Evolutionary conservation across 1,139 yeast species (phyloP), one percentile per base, ranked within the genome.

Genomic region (Williopsis jadinii): DNA sequence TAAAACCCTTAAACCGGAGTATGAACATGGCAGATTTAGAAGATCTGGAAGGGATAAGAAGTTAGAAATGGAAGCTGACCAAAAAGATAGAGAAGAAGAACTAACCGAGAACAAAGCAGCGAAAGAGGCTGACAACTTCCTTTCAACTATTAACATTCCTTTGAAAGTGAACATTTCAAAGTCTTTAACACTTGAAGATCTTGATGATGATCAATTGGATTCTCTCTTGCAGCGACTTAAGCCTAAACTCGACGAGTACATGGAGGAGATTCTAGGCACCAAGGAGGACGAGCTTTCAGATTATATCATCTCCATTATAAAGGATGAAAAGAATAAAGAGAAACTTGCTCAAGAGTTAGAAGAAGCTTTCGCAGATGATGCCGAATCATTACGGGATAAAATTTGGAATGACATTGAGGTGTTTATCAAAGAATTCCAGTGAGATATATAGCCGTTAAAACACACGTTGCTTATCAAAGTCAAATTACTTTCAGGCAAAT

Each of bases 291-390:
- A 73, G 28, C 62, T 77, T 47, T 59, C 68, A 8, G 67, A 68
- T 8, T 73, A 70, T 35, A 64, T 77, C 12, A 54, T 62, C 37
- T 64, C 64, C 26, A 64, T 67, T 41, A 55, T 76, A 9, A 50
- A 59, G 24, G 60, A 56, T 4, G 59, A 66, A 32, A 61, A 61
- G 41, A 54, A 57, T 2, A 64, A 63, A 37, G 49, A 59, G 3
- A 62, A 55, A 12, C 62, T 76, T 38, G 48, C 68, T 12, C 57
- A 59, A 9, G 83, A 76, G 45, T 61, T 77, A 38, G 56, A 58
- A 9, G 80, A 77, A 48, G 72, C 79, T 34, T 80, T 77, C 45
- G 46, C 45, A 2, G 81, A 77, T 32, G 83, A 77, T 54, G 73
- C 81, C 1, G 57, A 52, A n/a, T 59, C 56, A 13, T 67, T 74